phyloP scores from a whole-genome alignment of 1,284 basidiomycete species.

The Veloboletus limbatus region DNA sequence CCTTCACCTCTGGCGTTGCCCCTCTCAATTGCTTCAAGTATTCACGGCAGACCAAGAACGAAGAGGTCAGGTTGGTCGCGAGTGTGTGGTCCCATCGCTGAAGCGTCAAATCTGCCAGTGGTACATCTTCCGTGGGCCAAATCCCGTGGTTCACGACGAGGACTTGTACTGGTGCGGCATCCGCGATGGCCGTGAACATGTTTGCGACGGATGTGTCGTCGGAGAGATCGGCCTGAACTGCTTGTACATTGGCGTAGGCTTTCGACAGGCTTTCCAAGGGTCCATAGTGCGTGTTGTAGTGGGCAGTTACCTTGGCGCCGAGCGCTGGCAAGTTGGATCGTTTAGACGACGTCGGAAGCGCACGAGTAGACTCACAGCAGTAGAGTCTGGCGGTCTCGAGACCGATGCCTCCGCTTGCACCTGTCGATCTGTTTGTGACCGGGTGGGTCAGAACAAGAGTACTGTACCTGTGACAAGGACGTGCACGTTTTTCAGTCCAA shows the following conservation, averaged over 20 bases:
- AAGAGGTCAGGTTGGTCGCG: conserved; percentile 61
- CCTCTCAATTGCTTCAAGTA: conserved; percentile 51
- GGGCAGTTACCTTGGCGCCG: conserved; percentile 69
- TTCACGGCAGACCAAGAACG: conserved; percentile 64
- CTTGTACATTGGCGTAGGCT: conserved; percentile 38
- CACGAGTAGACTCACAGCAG: conserved; percentile 40
- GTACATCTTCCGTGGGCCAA: conserved; percentile 45
- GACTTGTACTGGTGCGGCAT: conserved; percentile 50
- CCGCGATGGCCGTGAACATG: conserved; percentile 41
- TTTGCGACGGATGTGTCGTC: conserved; percentile 50
- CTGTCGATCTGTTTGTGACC: conserved; percentile 31
- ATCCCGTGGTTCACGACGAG: conserved; percentile 67
- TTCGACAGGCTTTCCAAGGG: conserved; percentile 45
- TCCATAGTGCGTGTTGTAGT: conserved; percentile 59
- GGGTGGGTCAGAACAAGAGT: neutral
- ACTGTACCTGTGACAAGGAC: conserved; percentile 40
- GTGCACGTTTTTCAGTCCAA: conserved; percentile 37
- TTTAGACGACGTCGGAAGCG: neutral
- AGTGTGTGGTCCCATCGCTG: conserved; percentile 65
- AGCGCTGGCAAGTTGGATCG: conserved; percentile 43
- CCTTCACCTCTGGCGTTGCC: conserved; percentile 41
- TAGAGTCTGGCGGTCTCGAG: conserved; percentile 54
- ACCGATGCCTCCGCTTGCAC: conserved; percentile 68
- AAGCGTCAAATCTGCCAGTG: conserved; percentile 59
- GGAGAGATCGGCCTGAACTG: conserved; percentile 57